Evolutionary conservation across 108 stramenopile genomes (phyloP).

Genomic region (Cyclotella kingstonii): DNA sequence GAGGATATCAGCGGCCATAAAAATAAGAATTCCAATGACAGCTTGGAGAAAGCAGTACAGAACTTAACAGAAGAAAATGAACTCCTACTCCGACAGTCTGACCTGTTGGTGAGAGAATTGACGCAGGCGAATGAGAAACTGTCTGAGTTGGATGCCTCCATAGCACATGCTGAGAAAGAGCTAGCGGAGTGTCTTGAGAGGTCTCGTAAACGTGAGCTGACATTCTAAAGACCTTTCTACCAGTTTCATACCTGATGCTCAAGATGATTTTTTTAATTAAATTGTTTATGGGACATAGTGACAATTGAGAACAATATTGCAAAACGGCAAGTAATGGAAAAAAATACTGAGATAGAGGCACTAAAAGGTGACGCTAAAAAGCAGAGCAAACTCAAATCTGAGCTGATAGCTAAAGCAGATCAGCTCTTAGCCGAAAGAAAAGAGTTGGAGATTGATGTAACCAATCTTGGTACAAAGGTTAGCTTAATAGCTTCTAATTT

Average conservation of each 20-base stretch:
- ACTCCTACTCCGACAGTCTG: conserved; percentile 27
- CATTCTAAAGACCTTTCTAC: not conserved
- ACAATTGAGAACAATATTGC: conserved; percentile 26
- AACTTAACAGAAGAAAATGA: conserved; percentile 33
- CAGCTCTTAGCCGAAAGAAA: conserved; percentile 16
- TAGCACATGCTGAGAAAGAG: conserved; percentile 20
- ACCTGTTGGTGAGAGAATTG: conserved; percentile 31
- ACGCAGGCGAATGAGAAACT: conserved; percentile 18
- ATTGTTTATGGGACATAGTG: conserved; percentile 16
- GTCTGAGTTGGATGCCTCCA: conserved; percentile 20
- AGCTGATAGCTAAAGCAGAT: conserved; percentile 13
- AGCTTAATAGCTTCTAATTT: not conserved
- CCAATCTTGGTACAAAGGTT: conserved; percentile 15
- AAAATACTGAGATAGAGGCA: conserved; percentile 16
- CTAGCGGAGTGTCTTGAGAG: conserved; percentile 15
- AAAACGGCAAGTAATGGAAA: conserved; percentile 11
- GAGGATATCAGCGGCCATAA: conserved; percentile 13
- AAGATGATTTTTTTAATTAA: too few relatives aligned
- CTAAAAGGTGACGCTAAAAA: conserved; percentile 12
- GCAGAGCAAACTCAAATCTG: conserved; percentile 9
- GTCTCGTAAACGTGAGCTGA: conserved; percentile 11
- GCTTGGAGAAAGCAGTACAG: not conserved
- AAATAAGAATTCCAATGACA: not conserved
- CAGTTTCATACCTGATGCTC: not conserved
- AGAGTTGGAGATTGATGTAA: conserved; percentile 23